A percentile compares a stretch with the other conserved stretches of the same genome.
Evolutionary conservation across 192 early-diverging fungal genomes (phyloP).

Genomic region (Umbelopsis sp.): DNA sequence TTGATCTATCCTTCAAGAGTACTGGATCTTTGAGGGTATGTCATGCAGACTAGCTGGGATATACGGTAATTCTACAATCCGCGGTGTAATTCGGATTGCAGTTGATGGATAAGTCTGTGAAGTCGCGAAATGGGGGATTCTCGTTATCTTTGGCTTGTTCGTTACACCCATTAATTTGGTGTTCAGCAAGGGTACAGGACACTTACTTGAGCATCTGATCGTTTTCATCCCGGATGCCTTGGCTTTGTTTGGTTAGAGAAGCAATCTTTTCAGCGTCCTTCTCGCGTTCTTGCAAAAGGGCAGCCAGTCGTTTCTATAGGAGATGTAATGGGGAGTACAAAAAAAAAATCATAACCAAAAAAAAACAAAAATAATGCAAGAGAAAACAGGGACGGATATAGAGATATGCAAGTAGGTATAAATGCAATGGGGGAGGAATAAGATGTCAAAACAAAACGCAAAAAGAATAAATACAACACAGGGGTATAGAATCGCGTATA

Average conservation of each 20-base stretch:
- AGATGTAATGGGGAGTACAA: background rate
- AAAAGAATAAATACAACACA: too few species aligned
- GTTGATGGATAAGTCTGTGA: constrained; percentile 12
- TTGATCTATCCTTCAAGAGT: constrained; percentile 9
- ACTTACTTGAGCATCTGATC: constrained; percentile 19
- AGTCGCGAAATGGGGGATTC: background rate
- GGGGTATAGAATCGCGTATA: too few species aligned
- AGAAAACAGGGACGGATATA: too few species aligned
- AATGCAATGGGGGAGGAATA: background rate
- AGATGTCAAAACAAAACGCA: too few species aligned
- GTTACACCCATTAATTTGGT: background rate
- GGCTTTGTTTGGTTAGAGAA: constrained; percentile 2
- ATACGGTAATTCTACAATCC: constrained; percentile 6
- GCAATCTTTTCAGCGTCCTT: constrained; percentile 8
- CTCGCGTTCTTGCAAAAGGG: constrained; percentile 2
- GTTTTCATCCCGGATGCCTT: constrained; percentile 8
- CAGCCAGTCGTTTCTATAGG: constrained; percentile 2
- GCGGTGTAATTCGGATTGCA: constrained; percentile 16
- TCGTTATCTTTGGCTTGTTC: background rate
- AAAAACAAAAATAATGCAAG: background rate
- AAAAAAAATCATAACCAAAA: background rate
- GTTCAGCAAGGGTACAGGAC: background rate
- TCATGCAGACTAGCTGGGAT: constrained; percentile 10
- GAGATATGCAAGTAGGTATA: background rate
- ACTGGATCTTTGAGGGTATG: background rate